Percentiles rank a stretch among this genome's conserved stretches.
These are phyloP conservation scores for Bipolaris cookei DNA, from an alignment of 2,329 filamentous ascomycete genomes.

Conservation along the genomic window DNA sequence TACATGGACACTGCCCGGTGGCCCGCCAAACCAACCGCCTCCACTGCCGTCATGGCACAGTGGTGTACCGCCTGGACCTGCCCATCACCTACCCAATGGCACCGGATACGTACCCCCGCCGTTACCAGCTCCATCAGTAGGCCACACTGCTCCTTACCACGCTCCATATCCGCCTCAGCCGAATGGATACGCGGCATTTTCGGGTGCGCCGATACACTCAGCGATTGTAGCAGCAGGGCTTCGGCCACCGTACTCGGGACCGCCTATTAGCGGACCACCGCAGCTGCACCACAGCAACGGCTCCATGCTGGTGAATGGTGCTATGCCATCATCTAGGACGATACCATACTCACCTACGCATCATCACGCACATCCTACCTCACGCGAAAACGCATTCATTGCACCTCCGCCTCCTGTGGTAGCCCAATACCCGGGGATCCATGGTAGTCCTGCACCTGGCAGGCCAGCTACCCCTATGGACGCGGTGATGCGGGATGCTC, in stretches of 20 bases:
- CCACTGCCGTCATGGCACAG: conserved; percentile 42
- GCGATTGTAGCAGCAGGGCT: conserved; percentile 38
- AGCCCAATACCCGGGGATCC: conserved; percentile 35
- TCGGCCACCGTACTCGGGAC: conserved; percentile 38
- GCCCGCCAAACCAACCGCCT: conserved; percentile 35
- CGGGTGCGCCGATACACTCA: conserved; percentile 37
- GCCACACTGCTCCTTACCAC: conserved; percentile 42
- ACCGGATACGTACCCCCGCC: conserved; percentile 34
- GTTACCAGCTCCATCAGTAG: conserved; percentile 31
- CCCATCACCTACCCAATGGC: conserved; percentile 42
- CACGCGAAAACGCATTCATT: conserved; percentile 46
- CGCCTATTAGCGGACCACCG: conserved; percentile 37
- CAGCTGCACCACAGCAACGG: conserved; percentile 44
- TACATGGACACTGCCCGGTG: conserved; percentile 32
- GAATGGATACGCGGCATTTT: conserved; percentile 46
- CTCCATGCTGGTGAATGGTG: conserved; percentile 44
- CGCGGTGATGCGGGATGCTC: conserved; percentile 43
- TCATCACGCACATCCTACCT: conserved; percentile 41
- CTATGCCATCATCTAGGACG: conserved; percentile 46
- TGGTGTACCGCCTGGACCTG: conserved; percentile 32
- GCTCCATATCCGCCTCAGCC: conserved; percentile 40
- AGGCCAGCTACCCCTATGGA: conserved; percentile 46
- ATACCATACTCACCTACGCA: conserved; percentile 48
- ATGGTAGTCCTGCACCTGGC: conserved; percentile 42
- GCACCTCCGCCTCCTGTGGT: conserved; percentile 33